Evolutionary conservation across 2,329 filamentous ascomycete genomes (phyloP).

Genomic region (Neoascochyta sp.): DNA sequence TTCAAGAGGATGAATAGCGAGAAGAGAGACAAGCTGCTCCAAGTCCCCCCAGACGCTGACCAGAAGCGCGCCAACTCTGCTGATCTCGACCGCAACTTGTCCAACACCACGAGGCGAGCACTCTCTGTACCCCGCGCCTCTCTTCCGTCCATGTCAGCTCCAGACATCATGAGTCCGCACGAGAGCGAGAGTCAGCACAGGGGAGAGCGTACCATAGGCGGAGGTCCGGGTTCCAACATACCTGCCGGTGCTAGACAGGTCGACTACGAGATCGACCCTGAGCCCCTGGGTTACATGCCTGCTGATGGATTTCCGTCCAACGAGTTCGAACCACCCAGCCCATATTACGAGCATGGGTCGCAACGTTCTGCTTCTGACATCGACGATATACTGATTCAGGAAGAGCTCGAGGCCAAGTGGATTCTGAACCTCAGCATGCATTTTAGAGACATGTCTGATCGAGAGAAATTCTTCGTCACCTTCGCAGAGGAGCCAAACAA

Average conservation of each 20-base stretch:
- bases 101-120: constrained; percentile 53
- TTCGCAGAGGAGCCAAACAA: constrained; percentile 75
- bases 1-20: constrained; percentile 83
- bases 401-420: constrained; percentile 84
- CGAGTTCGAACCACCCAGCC: constrained; percentile 24
- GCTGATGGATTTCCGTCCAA: constrained; percentile 23
- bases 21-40: constrained; percentile 66
- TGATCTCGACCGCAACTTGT: constrained; percentile 57
- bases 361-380: constrained; percentile 34
- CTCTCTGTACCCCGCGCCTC: constrained; percentile 40
- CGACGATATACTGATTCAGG: constrained; percentile 63
- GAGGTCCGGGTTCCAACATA: constrained; percentile 29
- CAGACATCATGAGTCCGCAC: constrained; percentile 36
- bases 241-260: constrained; percentile 35
- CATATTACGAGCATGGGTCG: constrained; percentile 30
- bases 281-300: constrained; percentile 13
- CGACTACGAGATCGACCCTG: constrained; percentile 23
- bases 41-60: constrained; percentile 58
- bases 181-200: constrained; percentile 18
- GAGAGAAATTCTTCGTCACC: constrained; percentile 97
- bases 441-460: constrained; percentile 85
- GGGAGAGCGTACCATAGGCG: constrained; percentile 27
- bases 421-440: constrained; percentile 98
- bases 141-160: constrained; percentile 39
- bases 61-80: constrained; percentile 73